Evolutionary conservation across 2,329 filamentous ascomycete genomes (phyloP).

Genomic region (Onygenales sp.): DNA sequence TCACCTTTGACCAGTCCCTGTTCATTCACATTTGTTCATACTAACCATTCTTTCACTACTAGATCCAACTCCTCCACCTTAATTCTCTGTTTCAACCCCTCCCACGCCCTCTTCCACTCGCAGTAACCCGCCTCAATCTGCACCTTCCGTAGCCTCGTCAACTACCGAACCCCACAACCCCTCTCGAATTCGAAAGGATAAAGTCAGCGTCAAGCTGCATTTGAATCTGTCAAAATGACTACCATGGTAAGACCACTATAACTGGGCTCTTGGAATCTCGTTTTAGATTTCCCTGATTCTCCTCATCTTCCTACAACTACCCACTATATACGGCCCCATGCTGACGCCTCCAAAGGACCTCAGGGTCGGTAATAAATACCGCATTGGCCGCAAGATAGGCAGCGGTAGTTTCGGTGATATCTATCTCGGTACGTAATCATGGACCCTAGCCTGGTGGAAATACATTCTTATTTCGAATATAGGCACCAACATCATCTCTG

Average conservation of each 20-base stretch:
- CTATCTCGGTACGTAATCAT: constrained; percentile 60
- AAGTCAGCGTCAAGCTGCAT: constrained; percentile 15
- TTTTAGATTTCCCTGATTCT: neutral
- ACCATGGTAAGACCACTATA: constrained; percentile 47
- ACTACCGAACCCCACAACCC: neutral
- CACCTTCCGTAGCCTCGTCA: neutral
- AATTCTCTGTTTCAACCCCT: neutral
- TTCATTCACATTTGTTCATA: too few relatives aligned
- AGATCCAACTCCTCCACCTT: too few relatives aligned
- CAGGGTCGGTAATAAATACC: constrained; percentile 98
- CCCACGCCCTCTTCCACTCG: neutral
- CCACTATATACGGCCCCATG: neutral
- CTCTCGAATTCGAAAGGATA: neutral
- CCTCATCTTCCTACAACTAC: too few relatives aligned
- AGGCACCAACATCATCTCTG: constrained; percentile 99
- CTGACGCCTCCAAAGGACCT: constrained; percentile 61
- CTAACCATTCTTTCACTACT: too few relatives aligned
- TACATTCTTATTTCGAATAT: constrained; percentile 3
- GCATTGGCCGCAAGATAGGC: constrained; percentile 97
- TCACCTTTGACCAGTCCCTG: too few relatives aligned
- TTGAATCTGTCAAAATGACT: constrained; percentile 44
- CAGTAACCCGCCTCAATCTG: neutral
- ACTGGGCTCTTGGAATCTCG: neutral
- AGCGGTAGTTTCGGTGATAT: constrained; percentile 97
- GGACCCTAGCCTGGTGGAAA: constrained; percentile 12